Conservation (phyloP, 495 filamentous ascomycete species). For the Penicillium paradoxum region DNA sequence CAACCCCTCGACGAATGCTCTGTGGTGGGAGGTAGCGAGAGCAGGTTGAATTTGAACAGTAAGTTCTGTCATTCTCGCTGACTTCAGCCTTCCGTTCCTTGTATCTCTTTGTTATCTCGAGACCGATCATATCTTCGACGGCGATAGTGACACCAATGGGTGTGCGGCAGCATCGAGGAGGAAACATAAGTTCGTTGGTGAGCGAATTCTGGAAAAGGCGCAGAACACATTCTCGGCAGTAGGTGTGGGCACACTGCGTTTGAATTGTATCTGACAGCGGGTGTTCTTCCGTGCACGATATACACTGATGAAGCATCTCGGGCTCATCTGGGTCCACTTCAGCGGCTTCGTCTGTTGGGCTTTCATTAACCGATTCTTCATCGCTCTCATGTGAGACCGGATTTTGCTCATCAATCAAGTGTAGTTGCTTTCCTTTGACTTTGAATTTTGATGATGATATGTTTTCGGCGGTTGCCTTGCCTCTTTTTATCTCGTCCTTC, state of each 20-base stretch:
- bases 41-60: constrained; percentile 29
- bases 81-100: constrained; percentile 21
- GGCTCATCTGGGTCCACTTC: not conserved
- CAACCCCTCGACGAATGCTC: not conserved
- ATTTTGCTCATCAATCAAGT: too few species aligned
- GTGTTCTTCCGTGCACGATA: constrained; percentile 6
- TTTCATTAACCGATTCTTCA: not conserved
- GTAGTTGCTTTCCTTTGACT: not conserved
- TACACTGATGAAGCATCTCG: constrained; percentile 1
- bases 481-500: too few species aligned
- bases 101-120: constrained; percentile 8
- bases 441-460: not conserved
- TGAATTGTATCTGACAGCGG: not conserved
- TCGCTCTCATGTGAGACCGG: not conserved
- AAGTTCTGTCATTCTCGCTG: constrained; percentile 20
- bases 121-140: not conserved
- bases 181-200: constrained; percentile 32
- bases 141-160: constrained; percentile 13
- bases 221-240: constrained; percentile 32
- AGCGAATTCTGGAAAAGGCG: constrained; percentile 27
- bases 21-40: constrained; percentile 23
- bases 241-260: constrained; percentile 29
- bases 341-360: not conserved
- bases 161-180: constrained; percentile 35
- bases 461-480: too few species aligned